Base-by-base conservation (phyloP, 1,284 basidiomycete species). In the Vanrija humicola region DNA sequence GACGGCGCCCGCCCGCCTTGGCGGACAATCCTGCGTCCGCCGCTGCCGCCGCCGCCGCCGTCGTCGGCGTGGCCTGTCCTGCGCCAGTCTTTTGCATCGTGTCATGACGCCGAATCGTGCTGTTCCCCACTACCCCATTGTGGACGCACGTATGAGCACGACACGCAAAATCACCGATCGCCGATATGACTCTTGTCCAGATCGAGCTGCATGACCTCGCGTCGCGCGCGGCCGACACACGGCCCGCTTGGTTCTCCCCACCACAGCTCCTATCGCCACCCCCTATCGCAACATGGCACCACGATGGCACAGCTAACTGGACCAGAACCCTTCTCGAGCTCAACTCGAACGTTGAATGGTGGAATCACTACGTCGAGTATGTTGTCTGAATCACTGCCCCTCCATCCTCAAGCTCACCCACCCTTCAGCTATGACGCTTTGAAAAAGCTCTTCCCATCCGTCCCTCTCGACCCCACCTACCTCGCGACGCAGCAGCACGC, bases 331-430 rank as follows among this genome's bases (percentile, higher is more conserved):
- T 90, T 15, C 82, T 96, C 61, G 90, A 94, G 72, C 93, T 95
- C 78, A 96, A 97, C 69, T 88, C 90, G 21, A 89, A 94, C 42
- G 82, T 91, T 1, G 93, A 97, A 61, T 97, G 94, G 93, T 88
- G 88, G 83, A 88, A 92, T 66, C 85, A 93, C 62, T 97, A 97
- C 72, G 87, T 98, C 59, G 76, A 78, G 73, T 76, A 54, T 63
- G 74, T 34, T 34, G 34, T 34, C 34, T 34, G 34, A 34, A 34
- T 34, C 34, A 34, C 12, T 12, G 34, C 34, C 34, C 34, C 34
- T 68, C 12, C 38, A 25, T 12, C 28, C n/a, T n/a, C 10, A 9
- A 48, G 26, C 29, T 44, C 43, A 38, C 29, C 9, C 46, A 45
- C 50, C 23, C 46, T 9, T 14, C 63, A 87, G 90, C 45, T 94